Evolutionary conservation across 2,329 filamentous ascomycete species (phyloP).

Genomic region (Claviceps fusiformis): DNA sequence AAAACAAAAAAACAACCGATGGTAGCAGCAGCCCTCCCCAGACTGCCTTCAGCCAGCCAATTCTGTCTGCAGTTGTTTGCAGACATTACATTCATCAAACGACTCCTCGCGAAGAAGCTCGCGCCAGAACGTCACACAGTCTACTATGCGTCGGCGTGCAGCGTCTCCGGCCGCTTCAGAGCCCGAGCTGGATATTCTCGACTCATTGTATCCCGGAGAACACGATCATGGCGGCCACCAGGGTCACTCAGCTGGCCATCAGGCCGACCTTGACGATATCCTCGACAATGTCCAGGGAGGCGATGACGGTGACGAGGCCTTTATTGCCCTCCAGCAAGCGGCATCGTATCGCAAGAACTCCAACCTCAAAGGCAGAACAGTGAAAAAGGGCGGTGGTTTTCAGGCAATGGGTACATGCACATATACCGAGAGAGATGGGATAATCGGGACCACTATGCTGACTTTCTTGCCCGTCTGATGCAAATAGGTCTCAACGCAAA

Average conservation of each 20-base stretch:
- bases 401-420: slow-evolving; percentile 64
- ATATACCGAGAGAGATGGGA: no score
- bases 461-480: background rate
- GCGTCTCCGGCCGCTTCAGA: slow-evolving; percentile 77
- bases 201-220: slow-evolving; percentile 55
- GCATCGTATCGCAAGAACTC: slow-evolving; percentile 76
- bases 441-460: background rate
- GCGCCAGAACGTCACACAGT: background rate
- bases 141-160: slow-evolving; percentile 54
- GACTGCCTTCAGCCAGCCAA: background rate
- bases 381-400: slow-evolving; percentile 93
- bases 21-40: background rate
- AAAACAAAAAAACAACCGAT: no score
- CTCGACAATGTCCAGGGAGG: slow-evolving; percentile 34
- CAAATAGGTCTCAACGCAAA: slow-evolving; percentile 57
- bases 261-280: slow-evolving; percentile 47
- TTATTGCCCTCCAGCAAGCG: slow-evolving; percentile 78
- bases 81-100: no score
- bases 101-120: background rate
- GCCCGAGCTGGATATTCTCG: slow-evolving; percentile 81
- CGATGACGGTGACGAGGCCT: slow-evolving; percentile 66
- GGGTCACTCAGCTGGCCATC: slow-evolving; percentile 23
- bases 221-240: slow-evolving; percentile 30
- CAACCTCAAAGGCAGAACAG: slow-evolving; percentile 69
- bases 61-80: background rate